These are phyloP conservation scores for Trichophyton mentagrophytes DNA, from an alignment of 2,329 filamentous ascomycete species.

Conservation along the genomic window DNA sequence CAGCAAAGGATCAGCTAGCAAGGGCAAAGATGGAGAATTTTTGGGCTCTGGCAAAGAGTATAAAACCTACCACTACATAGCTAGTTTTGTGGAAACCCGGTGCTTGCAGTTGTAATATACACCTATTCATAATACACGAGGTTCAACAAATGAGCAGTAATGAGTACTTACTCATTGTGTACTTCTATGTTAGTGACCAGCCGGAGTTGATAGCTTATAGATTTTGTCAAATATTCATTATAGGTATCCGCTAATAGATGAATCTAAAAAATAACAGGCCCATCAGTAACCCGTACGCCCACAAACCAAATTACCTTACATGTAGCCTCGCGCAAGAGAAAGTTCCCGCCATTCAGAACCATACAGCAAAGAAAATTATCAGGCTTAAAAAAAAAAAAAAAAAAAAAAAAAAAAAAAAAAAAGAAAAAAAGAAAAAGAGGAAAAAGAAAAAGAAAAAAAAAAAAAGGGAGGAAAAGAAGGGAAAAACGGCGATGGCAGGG, in stretches of 20 bases:
- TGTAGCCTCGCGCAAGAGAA: neutral
- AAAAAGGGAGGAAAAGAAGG: no score
- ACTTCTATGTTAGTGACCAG: no score
- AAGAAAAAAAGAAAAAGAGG: no score
- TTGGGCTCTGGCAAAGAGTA: conserved; percentile 75
- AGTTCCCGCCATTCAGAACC: neutral
- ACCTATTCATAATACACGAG: neutral
- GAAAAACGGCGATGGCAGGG: no score
- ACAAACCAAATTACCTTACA: neutral
- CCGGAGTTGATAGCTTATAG: neutral
- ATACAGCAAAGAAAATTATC: neutral
- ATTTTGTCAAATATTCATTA: neutral
- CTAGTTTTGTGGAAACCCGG: no score
- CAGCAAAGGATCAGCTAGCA: conserved; percentile 67
- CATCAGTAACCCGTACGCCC: neutral
- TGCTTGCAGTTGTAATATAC: neutral
- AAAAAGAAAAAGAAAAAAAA: no score
- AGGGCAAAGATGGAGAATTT: conserved; percentile 88
- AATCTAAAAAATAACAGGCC: neutral
- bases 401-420: neutral
- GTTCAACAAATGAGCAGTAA: neutral
- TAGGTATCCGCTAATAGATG: neutral
- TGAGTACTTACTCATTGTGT: no score
- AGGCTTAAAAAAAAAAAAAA: neutral
- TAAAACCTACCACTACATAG: conserved; percentile 23